Evolutionary conservation across 345 rosid species (phyloP).

Genomic region (Eucalyptus globulus): DNA sequence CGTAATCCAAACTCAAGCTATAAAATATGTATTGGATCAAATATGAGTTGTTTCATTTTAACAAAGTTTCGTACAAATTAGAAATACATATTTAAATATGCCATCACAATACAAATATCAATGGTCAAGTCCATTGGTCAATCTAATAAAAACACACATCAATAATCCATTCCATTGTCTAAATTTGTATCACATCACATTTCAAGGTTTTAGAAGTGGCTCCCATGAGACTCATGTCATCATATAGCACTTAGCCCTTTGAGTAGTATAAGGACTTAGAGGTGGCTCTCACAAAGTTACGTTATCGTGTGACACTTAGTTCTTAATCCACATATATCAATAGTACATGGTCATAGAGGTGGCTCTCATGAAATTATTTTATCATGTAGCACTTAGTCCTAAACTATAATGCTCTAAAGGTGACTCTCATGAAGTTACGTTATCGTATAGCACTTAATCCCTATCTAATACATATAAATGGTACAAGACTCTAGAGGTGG

Average conservation of each 20-base stretch:
- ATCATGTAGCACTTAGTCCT: no score
- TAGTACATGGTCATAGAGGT: fast-evolving
- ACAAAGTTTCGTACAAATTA: no score
- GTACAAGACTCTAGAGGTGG: fast-evolving
- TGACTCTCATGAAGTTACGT: fast-evolving
- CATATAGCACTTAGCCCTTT: fast-evolving
- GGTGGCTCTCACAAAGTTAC: fast-evolving
- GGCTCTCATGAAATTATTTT: no score
- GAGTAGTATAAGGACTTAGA: fast-evolving
- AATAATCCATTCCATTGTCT: no score
- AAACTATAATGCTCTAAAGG: fast-evolving
- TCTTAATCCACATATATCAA: fast-evolving
- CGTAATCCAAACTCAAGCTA: no score
- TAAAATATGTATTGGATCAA: no score
- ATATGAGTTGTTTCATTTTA: no score
- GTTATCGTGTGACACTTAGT: fast-evolving
- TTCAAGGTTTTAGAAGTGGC: fast-evolving
- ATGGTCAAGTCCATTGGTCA: no score
- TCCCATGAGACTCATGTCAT: fast-evolving
- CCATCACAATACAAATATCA: no score
- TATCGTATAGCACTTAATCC: fast-evolving
- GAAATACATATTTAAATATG: no score
- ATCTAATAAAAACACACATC: fast-evolving
- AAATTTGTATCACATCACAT: no score
- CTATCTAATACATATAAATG: fast-evolving